Conservation (phyloP, 768 basidiomycete genomes). For the Clathrus columnatus region DNA sequence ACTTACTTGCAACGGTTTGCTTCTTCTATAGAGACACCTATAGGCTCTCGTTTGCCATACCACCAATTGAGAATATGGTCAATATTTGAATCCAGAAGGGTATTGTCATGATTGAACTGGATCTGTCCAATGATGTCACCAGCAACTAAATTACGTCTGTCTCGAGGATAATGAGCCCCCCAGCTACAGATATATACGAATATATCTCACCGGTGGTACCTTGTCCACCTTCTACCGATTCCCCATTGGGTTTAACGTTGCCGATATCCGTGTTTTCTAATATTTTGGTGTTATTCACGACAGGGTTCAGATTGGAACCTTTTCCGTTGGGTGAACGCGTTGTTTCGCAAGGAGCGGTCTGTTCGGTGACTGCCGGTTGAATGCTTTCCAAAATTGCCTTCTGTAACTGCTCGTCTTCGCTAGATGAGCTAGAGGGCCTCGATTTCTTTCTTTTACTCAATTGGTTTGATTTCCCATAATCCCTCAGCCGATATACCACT, state of each 20-base stretch:
- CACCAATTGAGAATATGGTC: conserved; percentile 60
- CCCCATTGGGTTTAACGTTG: too few relatives aligned
- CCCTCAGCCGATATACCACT: conserved; percentile 39
- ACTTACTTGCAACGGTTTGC: conserved; percentile 61
- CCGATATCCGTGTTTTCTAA: too few relatives aligned
- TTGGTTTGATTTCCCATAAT: background rate
- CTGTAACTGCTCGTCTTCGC: background rate
- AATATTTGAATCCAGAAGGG: conserved; percentile 45
- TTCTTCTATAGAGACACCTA: conserved; percentile 58
- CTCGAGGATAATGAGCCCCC: too few relatives aligned
- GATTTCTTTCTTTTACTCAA: background rate
- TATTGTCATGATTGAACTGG: conserved; percentile 45
- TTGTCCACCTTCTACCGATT: too few relatives aligned
- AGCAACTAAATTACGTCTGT: background rate
- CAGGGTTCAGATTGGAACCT: too few relatives aligned
- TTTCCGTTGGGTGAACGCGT: background rate
- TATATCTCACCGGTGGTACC: too few relatives aligned
- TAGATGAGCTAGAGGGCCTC: background rate
- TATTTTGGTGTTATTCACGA: too few relatives aligned
- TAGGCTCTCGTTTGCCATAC: conserved; percentile 56
- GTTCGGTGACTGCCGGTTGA: background rate
- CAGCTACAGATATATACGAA: too few relatives aligned
- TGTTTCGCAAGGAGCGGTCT: background rate
- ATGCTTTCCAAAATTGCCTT: background rate
- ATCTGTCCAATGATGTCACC: conserved; percentile 56